These are phyloP conservation scores for Ophiostoma triangulosporum DNA, from an alignment of 2,329 filamentous ascomycete genomes.

Conservation along the genomic window DNA sequence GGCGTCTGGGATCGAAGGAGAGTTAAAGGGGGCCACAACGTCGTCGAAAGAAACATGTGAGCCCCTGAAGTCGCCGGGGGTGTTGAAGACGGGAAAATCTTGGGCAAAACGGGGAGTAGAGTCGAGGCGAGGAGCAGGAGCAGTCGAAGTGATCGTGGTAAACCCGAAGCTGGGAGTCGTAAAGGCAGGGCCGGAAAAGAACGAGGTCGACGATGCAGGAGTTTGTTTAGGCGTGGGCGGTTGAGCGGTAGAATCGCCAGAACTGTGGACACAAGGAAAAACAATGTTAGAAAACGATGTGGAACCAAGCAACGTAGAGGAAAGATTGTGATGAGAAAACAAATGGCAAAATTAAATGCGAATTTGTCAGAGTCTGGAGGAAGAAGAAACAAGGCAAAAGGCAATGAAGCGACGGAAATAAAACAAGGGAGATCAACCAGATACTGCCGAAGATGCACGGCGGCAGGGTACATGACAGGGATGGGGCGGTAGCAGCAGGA, in stretches of 20 bases:
- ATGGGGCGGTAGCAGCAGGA: slow-evolving; percentile 1
- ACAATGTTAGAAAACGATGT: slow-evolving; percentile 11
- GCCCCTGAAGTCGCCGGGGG: slow-evolving; percentile 42
- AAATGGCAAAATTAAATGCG: neutral
- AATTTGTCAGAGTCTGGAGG: neutral
- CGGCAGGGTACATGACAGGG: slow-evolving; percentile 10
- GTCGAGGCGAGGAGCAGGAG: slow-evolving; percentile 19
- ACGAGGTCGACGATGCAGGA: slow-evolving; percentile 32
- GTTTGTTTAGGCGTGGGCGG: slow-evolving; percentile 46
- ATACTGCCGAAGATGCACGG: slow-evolving; percentile 7
- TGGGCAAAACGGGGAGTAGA: slow-evolving; percentile 51
- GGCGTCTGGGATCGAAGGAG: slow-evolving; percentile 13
- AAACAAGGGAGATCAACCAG: slow-evolving; percentile 7
- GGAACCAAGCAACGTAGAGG: slow-evolving; percentile 7
- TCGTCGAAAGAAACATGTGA: slow-evolving; percentile 32
- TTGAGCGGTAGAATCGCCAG: slow-evolving; percentile 50
- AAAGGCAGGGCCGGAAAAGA: slow-evolving; percentile 41
- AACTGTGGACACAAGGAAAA: slow-evolving; percentile 28
- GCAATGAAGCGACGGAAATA: neutral
- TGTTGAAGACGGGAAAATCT: slow-evolving; percentile 53
- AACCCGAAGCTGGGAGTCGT: slow-evolving; percentile 38
- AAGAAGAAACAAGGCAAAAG: neutral
- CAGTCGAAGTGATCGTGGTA: slow-evolving; percentile 12
- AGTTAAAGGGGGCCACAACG: slow-evolving; percentile 24
- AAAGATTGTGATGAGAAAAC: neutral